Conservation (phyloP, 208 protist species). For the Leishmania major region DNA sequence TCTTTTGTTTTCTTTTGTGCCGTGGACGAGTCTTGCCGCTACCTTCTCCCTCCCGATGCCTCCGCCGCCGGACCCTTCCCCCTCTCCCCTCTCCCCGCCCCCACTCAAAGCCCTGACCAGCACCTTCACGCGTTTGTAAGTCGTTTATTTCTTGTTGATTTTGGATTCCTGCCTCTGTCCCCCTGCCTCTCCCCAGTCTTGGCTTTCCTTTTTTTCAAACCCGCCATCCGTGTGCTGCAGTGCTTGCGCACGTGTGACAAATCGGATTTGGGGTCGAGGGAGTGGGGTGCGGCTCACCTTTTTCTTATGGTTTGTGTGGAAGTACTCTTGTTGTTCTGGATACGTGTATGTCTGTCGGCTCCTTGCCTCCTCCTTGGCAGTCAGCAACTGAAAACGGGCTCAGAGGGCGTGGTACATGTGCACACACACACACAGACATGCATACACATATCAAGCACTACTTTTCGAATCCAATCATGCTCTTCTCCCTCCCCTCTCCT, state of each 20-base stretch:
- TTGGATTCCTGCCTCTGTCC: background rate
- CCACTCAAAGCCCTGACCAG: background rate
- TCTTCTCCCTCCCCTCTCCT: background rate
- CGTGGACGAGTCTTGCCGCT: background rate
- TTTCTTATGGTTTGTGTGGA: background rate
- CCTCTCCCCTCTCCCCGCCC: background rate
- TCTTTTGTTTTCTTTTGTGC: background rate
- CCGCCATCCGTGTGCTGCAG: background rate
- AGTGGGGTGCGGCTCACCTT: background rate
- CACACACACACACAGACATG: background rate
- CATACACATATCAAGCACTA: background rate
- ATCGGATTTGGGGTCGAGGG: background rate
- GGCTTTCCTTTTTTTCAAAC: background rate
- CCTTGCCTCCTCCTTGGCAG: background rate
- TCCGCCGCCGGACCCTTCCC: background rate
- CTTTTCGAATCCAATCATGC: background rate
- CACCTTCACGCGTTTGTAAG: background rate
- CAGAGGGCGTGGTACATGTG: background rate
- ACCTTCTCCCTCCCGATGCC: no score
- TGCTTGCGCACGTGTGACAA: background rate
- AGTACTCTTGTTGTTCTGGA: background rate
- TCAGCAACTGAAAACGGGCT: background rate
- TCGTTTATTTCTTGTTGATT: background rate
- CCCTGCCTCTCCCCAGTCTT: background rate
- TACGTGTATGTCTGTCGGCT: background rate